Evolutionary conservation across 805 yeast species (phyloP), one percentile per base, ranked within the genome.

Genomic region (Allodekkera sacchari): DNA sequence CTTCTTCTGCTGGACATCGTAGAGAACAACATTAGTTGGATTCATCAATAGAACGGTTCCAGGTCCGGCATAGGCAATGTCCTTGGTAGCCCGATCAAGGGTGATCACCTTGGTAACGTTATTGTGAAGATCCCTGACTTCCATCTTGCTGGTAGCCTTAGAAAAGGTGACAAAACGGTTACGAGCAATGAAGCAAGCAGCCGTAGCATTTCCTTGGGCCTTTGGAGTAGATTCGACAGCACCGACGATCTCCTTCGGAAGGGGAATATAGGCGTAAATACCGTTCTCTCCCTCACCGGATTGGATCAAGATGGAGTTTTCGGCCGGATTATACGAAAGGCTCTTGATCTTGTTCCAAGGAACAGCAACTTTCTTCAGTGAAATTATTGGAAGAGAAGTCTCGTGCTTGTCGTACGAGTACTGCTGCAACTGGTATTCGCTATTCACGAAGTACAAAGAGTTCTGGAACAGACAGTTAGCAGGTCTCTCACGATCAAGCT

Each of bases 401-500:
- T 76, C 75, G 41, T 74, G 74, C 36, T 66, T 69, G 33, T 64
- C 66, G 52, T 71, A 80, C 51, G 84, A 92, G 50, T 72, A 87
- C 33, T 74, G 63, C 57, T 85, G 94, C 32, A 89, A 77, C 56
- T 85, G 94, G 57, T 81, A 84, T 53, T 85, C 95, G 38, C 74
- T 70, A 58, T 84, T 85, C 47, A 87, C 75, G 51, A 71, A 89
- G 39, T 71, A 72, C 46, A 92, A 58, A 47, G 71, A 76, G 58
- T 83, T 83, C 53, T 83, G 92, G 60, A 68, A 71, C 21, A 74
- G 50, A 5, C 83, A 58, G 47, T 74, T 72, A n/a, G 96, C 94
- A 10, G 98, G 97, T 57, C 98, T 78, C 66, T 92, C 99, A 55
- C 97, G 82, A 57, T 85, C 96, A 39, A 92, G 70, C 63, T 92